Evolutionary conservation across 257 asterid genomes (phyloP).

Genomic region (Plantago major): DNA sequence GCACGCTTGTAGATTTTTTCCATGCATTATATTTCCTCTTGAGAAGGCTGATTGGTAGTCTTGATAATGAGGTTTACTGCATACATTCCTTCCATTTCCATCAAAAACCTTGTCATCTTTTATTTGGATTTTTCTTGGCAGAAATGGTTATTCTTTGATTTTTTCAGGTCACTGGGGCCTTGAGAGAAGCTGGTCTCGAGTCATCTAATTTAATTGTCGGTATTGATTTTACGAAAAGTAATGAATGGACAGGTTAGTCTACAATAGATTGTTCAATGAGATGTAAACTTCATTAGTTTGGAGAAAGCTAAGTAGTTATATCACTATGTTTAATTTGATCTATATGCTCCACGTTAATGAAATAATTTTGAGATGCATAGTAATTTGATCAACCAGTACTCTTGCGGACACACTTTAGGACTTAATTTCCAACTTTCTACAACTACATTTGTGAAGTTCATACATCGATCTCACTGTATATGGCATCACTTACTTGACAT

Average conservation of each 20-base stretch:
- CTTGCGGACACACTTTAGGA: too few species aligned
- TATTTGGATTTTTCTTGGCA: neutral
- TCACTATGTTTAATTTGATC: too few species aligned
- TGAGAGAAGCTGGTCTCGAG: conserved; percentile 77
- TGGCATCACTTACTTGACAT: too few species aligned
- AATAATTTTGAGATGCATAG: too few species aligned
- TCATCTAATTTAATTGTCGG: conserved; percentile 86
- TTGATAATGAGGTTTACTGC: neutral
- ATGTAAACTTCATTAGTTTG: conserved; percentile 4
- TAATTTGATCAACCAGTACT: too few species aligned
- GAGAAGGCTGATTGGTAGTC: conserved; percentile 3
- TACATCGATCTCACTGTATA: too few species aligned
- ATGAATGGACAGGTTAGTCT: conserved; percentile 79
- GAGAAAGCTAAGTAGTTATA: neutral
- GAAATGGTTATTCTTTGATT: conserved; percentile 19
- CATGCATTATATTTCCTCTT: neutral
- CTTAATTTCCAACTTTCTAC: too few species aligned
- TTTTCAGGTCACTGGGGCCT: conserved; percentile 59
- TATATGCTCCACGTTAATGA: too few species aligned
- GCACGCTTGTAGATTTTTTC: neutral
- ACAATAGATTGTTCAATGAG: conserved; percentile 18
- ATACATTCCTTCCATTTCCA: conserved; percentile 7
- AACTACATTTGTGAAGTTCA: too few species aligned
- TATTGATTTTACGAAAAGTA: conserved; percentile 82
- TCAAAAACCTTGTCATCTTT: conserved; percentile 8